Conservation (phyloP, 129 eudicot genomes). For the Artemisia tridentata region DNA sequence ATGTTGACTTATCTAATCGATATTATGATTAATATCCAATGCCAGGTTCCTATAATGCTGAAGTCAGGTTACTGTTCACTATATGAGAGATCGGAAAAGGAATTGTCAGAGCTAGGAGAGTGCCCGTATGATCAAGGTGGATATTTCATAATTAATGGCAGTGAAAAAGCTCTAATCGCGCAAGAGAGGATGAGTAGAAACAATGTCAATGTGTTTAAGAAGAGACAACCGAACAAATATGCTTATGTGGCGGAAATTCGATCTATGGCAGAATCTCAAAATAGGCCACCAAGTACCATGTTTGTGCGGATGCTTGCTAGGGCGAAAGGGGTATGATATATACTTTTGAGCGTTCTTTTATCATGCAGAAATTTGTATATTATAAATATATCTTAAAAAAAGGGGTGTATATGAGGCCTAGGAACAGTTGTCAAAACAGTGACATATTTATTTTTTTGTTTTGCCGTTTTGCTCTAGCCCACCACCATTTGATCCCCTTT, state of each 20-base stretch:
- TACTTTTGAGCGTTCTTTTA: neutral
- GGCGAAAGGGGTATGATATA: constrained; percentile 74
- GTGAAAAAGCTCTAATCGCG: constrained; percentile 94
- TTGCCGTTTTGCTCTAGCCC: no score
- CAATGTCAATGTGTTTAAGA: constrained; percentile 89
- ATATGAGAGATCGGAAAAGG: constrained; percentile 84
- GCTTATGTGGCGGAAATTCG: constrained; percentile 89
- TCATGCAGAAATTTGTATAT: neutral
- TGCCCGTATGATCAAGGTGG: constrained; percentile 99
- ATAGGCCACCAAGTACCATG: constrained; percentile 92
- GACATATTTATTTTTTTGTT: no score
- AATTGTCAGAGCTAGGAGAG: constrained; percentile 92
- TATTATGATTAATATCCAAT: neutral
- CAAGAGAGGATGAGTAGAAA: constrained; percentile 98
- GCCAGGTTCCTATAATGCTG: constrained; percentile 93
- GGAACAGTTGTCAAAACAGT: no score
- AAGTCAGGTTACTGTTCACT: constrained; percentile 86
- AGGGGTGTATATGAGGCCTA: no score
- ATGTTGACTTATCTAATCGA: constrained; percentile 1
- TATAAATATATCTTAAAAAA: neutral
- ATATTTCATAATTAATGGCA: constrained; percentile 90
- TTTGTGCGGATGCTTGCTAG: constrained; percentile 95
- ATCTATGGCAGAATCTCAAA: constrained; percentile 88
- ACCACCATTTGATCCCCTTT: no score
- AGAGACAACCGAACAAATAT: constrained; percentile 93